A percentile compares a stretch with the other conserved stretches of the same genome.
phyloP scores from a whole-genome alignment of 2,329 filamentous ascomycete genomes.

The Fusarium sp. region DNA sequence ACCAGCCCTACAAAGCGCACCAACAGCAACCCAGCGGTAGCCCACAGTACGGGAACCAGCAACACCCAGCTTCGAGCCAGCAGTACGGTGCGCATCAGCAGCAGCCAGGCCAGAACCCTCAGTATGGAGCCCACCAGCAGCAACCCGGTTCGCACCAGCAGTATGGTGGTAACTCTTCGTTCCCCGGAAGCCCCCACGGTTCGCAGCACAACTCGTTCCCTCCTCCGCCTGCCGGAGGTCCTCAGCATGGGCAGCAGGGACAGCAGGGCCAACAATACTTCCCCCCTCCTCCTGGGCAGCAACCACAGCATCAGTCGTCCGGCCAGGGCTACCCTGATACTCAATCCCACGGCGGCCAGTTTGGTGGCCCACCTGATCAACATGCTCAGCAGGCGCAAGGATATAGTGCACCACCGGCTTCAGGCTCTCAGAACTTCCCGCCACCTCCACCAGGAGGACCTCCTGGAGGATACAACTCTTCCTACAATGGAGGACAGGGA shows the following conservation, averaged over 20 bases:
- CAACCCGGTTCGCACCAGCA: constrained; percentile 41
- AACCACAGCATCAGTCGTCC: constrained; percentile 41
- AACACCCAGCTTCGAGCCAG: constrained; percentile 25
- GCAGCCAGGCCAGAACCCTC: constrained; percentile 24
- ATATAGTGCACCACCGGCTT: constrained; percentile 42
- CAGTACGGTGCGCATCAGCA: constrained; percentile 43
- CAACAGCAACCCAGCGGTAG: constrained; percentile 46
- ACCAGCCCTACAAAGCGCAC: constrained; percentile 28
- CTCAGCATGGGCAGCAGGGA: constrained; percentile 38
- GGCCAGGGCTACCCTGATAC: constrained; percentile 43
- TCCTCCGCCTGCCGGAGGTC: constrained; percentile 43
- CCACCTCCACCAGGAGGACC: constrained; percentile 44
- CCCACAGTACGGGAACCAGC: constrained; percentile 45
- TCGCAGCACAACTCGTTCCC: constrained; percentile 48
- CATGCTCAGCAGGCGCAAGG: constrained; percentile 43
- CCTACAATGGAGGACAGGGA: constrained; percentile 48
- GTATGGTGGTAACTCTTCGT: constrained; percentile 37
- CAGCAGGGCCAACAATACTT: constrained; percentile 41
- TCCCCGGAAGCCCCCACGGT: constrained; percentile 42
- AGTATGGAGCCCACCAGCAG: constrained; percentile 34
- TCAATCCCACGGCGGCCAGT: constrained; percentile 39
- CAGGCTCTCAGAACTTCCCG: constrained; percentile 42
- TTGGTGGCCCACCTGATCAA: constrained; percentile 41
- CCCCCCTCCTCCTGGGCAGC: constrained; percentile 42
- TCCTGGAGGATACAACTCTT: constrained; percentile 49